Evolutionary conservation across 2,329 filamentous ascomycete species (phyloP), one percentile per base, ranked within the genome.

Genomic region (Botryotinia calthae): DNA sequence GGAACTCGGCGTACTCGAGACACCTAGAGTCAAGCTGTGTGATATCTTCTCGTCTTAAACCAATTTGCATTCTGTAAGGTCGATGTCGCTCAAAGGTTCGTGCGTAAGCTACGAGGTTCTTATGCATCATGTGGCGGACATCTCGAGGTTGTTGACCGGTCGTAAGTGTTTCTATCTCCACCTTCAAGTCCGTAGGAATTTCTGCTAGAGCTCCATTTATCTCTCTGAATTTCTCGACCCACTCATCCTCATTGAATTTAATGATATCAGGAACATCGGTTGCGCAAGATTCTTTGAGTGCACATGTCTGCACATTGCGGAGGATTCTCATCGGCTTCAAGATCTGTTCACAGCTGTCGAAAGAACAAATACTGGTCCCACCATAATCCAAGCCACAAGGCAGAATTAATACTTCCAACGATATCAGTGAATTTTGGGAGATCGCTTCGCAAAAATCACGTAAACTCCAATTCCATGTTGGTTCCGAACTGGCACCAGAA

Each of bases 51-150:
- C 28, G 25, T 25, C 61, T 61, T 28, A 73, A 58, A 2, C 66
- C 68, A 73, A 75, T 74, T 8, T 73, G 44, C 4, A 63, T 58
- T 40, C 66, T 68, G 31, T 59, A 74, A n/a, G 28, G 18, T 16
- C 2, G 22, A 56, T 72, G 8, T 22, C 56, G 40, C 59, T 75
- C 74, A 40, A 75, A 74, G 0, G 69, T 22, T 46, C 65, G 72
- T 5, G 73, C 74, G 34, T 75, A 75, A 8, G 42, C 22, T 1
- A 71, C 4, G 7, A 72, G 51, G 14, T 25, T 31, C 2, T 34
- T n/a, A 25, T 70, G 64, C 71, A 75, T 74, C 31, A 70, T 54
- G 28, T 59, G 51, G 6, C 42, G 31, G 10, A 48, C 22, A 20
- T 72, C 65, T 1, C 69, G 20, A 31, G 66, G 63, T 18, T 66